phyloP scores from a whole-genome alignment of 1,139 yeast species.

The Geotrichum aggregatum region DNA sequence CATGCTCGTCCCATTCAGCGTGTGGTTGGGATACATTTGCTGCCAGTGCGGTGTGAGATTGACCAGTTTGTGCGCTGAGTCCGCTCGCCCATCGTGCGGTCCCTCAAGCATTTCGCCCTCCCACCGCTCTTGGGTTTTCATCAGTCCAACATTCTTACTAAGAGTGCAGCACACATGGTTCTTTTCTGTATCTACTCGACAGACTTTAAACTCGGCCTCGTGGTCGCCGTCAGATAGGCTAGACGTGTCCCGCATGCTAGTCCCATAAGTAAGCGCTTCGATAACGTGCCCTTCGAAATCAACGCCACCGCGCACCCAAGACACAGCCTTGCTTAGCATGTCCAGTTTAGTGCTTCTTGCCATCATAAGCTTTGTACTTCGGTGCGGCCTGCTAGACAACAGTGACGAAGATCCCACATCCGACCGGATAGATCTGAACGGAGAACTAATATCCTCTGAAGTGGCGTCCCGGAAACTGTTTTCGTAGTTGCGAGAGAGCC shows the following conservation, averaged over 20 bases:
- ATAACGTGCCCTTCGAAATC: neutral
- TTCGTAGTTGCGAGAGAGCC: conserved; percentile 6
- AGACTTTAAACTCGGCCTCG: conserved; percentile 1
- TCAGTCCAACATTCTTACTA: neutral
- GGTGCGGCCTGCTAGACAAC: no score
- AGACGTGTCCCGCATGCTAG: conserved; percentile 3
- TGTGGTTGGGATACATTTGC: conserved; percentile 14
- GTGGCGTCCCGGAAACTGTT: neutral
- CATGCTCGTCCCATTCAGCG: conserved; percentile 11
- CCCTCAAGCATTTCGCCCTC: conserved; percentile 17
- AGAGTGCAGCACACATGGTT: conserved; percentile 10
- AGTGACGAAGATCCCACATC: no score
- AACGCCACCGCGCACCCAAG: conserved; percentile 8
- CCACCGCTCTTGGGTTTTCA: conserved; percentile 10
- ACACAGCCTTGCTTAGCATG: neutral
- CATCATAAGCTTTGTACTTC: neutral
- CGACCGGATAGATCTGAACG: no score
- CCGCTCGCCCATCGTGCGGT: neutral
- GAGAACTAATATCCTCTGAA: neutral
- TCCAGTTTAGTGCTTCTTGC: neutral
- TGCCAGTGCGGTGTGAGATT: conserved; percentile 15
- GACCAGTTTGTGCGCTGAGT: neutral
- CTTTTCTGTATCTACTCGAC: conserved; percentile 3
- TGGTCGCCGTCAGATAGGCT: conserved; percentile 1
- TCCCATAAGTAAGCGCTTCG: neutral